Evolutionary conservation across 2,329 filamentous ascomycete species (phyloP), one percentile per base, ranked within the genome.

Genomic region (Fusarium nematophilum): DNA sequence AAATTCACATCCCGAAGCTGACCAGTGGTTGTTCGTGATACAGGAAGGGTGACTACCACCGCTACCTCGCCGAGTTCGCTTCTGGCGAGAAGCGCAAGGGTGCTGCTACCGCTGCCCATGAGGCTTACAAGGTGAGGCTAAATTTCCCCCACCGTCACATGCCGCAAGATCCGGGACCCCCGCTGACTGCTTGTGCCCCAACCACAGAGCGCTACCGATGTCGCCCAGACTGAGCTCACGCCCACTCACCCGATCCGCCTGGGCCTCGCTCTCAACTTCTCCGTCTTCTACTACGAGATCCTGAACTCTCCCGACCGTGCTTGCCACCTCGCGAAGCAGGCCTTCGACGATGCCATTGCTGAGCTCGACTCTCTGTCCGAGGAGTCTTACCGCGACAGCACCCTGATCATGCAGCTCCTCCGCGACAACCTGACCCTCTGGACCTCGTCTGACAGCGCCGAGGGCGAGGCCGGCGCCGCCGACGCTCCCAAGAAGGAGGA

Each of bases 211-310:
- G 94, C 94, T 71, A 98, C 94, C 83, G 93, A 97, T 73, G 93
- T 98, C 75, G 94, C 94, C 72, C 93, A 97, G 85, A 96, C 91
- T 68, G 93, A 98, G 81, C 89, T 98, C 71, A 93, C 93, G 62
- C 93, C 94, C 62, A 97, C 94, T 60, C 94, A 98, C 86, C 94
- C 94, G 72, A 97, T 98, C 83, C 93, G 94, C 74, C 91, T 98
- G 66, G 94, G 94, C 79, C 90, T 98, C 73, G 94, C 94, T 70
- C 88, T 97, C 71, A 97, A 97, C 90, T 97, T 97, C 88, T 97
- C 93, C 65, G 93, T 97, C 74, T 97, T 97, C 86, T 97, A 97
- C 88, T 97, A 97, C 81, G 94, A 97, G 87, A 97, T 97, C 78
- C 85, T 97, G 76, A 98, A 97, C 90, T 96, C 93, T 29, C 94